Evolutionary conservation across 768 basidiomycete species (phyloP), one percentile per base, ranked within the genome.

Genomic region (Lactarius pseudohatsudake): DNA sequence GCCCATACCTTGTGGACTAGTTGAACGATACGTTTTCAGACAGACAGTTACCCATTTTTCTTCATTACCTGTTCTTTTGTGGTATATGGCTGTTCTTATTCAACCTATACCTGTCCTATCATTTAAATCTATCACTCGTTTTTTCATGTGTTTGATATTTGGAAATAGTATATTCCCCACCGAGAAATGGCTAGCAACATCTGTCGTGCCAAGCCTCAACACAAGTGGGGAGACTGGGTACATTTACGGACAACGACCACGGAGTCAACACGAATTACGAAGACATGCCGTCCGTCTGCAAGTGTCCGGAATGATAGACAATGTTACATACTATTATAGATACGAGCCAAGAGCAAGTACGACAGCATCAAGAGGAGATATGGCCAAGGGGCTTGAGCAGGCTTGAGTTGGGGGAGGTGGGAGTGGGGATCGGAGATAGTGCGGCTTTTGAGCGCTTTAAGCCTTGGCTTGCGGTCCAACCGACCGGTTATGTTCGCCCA

Each of bases 221-320:
- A 65, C 61, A 61, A 22, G 59, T 45, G 61, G 64, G 67, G 69
- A 57, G 34, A 54, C 22, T 28, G 15, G 38, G n/a, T 40, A 34
- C 32, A 59, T 68, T 8, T 70, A 36, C 60, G 69, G 69, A 70
- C 62, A 64, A 61, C 56, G 69, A 68, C 67, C 63, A 70, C 59
- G 67, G 59, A 3, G 43, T 18, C 45, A 67, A 57, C 62, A 69
- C 59, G 61, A 69, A 55, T 20, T 64, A 10, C 47, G 30, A 58
- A 56, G 55, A 26, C 61, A 61, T 61, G 67, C 47, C 45, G 66
- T 59, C 66, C 69, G 66, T 68, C 69, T 70, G 69, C 61, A 62
- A 55, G 63, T 61, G 60, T 69, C 69, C 68, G 57, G 61, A 11
- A 54, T 34, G 38, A 63, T 6, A 38, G 32, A 18, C 13, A 58